phyloP scores from a whole-genome alignment of 257 asterid species.

The Penstemon newberryi region DNA sequence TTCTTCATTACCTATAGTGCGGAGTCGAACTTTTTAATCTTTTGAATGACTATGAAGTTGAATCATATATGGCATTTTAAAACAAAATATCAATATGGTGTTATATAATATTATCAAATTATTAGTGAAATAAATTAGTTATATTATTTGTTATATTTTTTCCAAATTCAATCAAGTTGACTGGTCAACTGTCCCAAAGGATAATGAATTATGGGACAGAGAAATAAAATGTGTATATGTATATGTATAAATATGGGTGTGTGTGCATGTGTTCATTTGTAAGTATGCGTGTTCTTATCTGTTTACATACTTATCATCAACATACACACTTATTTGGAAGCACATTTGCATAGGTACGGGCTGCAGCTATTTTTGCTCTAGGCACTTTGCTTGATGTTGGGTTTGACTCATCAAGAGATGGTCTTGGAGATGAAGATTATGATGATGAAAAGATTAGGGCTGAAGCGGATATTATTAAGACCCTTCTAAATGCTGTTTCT shows the following conservation, averaged over 20 bases:
- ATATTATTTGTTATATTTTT: not conserved
- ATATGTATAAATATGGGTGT: too few species aligned
- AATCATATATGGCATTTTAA: too few species aligned
- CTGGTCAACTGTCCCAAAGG: too few species aligned
- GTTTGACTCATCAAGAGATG: conserved; percentile 69
- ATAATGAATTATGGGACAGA: too few species aligned
- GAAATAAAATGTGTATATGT: not conserved
- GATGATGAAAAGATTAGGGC: conserved; percentile 81
- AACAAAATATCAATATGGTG: too few species aligned
- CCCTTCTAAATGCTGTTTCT: conserved; percentile 68
- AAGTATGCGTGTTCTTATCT: not conserved
- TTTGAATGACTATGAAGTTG: too few species aligned
- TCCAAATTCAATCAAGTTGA: too few species aligned
- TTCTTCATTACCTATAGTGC: too few species aligned
- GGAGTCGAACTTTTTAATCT: too few species aligned
- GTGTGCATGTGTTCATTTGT: too few species aligned
- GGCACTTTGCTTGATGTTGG: conserved; percentile 83
- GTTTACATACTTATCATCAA: not conserved
- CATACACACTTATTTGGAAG: conserved; percentile 4
- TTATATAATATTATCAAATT: not conserved
- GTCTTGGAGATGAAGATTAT: conserved; percentile 74
- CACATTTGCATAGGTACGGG: conserved; percentile 65
- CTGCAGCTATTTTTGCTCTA: conserved; percentile 85
- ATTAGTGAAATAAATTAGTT: not conserved
- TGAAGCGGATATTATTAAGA: conserved; percentile 66